phyloP scores from a whole-genome alignment of 129 eudicot species.

The Scalesia atractyloides region DNA sequence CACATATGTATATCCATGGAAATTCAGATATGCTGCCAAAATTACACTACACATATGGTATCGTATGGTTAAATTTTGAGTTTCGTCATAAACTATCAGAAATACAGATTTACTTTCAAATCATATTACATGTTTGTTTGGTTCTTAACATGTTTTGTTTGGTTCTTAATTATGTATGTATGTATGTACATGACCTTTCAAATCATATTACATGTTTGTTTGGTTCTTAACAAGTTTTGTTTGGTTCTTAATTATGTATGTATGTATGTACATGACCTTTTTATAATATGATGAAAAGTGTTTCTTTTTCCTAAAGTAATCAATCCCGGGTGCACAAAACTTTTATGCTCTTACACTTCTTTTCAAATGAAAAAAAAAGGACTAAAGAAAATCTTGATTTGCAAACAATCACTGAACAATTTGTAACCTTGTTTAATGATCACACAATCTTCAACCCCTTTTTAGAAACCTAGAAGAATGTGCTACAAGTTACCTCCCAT shows the following conservation, averaged over 20 bases:
- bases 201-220: neutral
- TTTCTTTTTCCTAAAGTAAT: constrained; percentile 33
- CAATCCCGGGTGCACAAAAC: constrained; percentile 34
- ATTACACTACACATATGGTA: too few relatives aligned
- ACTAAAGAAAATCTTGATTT: constrained; percentile 47
- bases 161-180: neutral
- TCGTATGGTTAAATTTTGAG: too few relatives aligned
- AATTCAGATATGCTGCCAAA: too few relatives aligned
- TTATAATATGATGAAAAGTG: constrained; percentile 19
- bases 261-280: neutral
- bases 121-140: neutral
- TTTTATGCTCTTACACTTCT: constrained; percentile 34
- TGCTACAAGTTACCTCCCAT: constrained; percentile 23
- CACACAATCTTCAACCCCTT: constrained; percentile 51
- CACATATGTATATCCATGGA: too few relatives aligned
- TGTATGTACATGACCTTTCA: too few relatives aligned
- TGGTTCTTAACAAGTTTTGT: neutral
- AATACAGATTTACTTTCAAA: neutral
- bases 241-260: too few relatives aligned
- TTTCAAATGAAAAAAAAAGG: constrained; percentile 41
- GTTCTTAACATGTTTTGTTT: neutral
- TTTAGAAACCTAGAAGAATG: constrained; percentile 36
- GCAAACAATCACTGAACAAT: constrained; percentile 40
- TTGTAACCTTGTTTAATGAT: constrained; percentile 42
- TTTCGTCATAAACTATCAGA: neutral